Evolutionary conservation across 306 rosid species (phyloP).

Genomic region (Crotalaria pallida): DNA sequence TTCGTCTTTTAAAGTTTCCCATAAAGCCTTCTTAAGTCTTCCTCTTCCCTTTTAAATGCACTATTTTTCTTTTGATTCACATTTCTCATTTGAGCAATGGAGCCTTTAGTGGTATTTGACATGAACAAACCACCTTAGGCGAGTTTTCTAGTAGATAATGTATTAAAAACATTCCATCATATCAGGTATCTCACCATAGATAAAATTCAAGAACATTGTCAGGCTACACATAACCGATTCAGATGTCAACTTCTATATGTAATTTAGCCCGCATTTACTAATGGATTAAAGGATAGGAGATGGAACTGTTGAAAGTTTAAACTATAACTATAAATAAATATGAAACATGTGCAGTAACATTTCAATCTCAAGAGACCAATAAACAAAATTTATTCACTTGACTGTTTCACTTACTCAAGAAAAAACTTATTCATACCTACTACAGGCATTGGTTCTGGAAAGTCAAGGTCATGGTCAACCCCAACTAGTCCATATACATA

Average conservation of each 20-base stretch:
- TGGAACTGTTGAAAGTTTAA: background rate
- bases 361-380: background rate
- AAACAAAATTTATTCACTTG: background rate
- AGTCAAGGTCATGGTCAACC: slow-evolving; percentile 84
- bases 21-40: background rate
- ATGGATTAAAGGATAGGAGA: background rate
- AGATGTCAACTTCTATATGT: background rate
- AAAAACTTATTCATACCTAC: slow-evolving; percentile 48
- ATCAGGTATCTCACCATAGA: background rate
- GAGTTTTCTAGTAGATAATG: background rate
- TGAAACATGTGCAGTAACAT: background rate
- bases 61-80: background rate
- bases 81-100: background rate
- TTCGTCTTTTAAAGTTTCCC: background rate
- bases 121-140: background rate
- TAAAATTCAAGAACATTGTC: background rate
- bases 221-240: background rate
- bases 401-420: background rate
- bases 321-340: background rate
- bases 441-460: slow-evolving; percentile 98
- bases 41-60: background rate
- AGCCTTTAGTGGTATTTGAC: background rate
- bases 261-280: background rate
- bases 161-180: background rate
- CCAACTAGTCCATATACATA: slow-evolving; percentile 95